Evolutionary conservation across 1,284 basidiomycete species (phyloP).

Genomic region (Apiotrichum domesticum): DNA sequence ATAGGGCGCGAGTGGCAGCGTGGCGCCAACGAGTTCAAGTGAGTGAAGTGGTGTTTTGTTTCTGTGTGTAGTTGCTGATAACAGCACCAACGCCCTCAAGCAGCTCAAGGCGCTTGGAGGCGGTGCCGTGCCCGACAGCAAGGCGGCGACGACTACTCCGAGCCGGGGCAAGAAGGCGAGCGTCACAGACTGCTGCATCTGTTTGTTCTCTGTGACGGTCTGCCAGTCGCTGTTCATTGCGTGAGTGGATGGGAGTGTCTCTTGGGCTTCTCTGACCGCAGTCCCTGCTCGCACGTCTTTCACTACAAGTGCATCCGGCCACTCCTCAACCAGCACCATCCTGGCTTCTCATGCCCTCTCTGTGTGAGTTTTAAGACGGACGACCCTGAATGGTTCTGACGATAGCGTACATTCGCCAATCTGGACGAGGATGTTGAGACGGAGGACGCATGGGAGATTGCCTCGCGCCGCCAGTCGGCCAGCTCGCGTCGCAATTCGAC

Average conservation of each 20-base stretch:
- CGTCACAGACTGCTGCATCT: constrained; percentile 89
- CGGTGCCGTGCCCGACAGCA: constrained; percentile 19
- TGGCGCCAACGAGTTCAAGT: constrained; percentile 91
- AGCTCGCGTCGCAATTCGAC: constrained; percentile 37
- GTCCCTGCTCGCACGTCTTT: constrained; percentile 92
- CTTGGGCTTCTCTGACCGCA: constrained; percentile 24
- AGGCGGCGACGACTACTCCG: constrained; percentile 11
- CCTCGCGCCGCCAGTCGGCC: constrained; percentile 39
- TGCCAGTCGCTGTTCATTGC: constrained; percentile 96
- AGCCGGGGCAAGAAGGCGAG: constrained; percentile 32
- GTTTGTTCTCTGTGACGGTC: constrained; percentile 90
- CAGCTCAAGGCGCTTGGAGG: constrained; percentile 41
- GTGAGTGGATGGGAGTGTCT: constrained; percentile 20
- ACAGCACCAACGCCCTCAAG: constrained; percentile 41
- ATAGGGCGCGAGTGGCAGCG: constrained; percentile 80
- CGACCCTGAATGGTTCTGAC: constrained; percentile 1
- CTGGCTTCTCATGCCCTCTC: constrained; percentile 90
- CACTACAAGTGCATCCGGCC: constrained; percentile 98
- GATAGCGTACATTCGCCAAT: constrained; percentile 75
- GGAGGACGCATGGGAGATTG: constrained; percentile 50
- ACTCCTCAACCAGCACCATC: constrained; percentile 76
- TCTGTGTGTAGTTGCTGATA: background rate
- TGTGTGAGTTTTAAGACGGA: constrained; percentile 51
- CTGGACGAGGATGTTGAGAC: constrained; percentile 94
- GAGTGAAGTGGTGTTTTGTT: constrained; percentile 39